Conservation (phyloP, 768 basidiomycete species). For the Rhodotorula babjevae region DNA sequence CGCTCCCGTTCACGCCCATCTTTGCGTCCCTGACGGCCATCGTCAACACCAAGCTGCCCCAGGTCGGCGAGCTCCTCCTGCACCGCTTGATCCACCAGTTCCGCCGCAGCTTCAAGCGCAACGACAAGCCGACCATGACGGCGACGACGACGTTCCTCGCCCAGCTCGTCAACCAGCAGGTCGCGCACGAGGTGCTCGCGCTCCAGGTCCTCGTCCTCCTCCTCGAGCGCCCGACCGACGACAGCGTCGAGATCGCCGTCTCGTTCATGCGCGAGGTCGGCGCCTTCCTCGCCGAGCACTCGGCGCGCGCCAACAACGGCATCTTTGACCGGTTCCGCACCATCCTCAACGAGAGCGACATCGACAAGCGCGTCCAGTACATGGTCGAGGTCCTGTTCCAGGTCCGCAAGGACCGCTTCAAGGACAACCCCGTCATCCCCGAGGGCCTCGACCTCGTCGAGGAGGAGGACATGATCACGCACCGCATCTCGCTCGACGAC, state of each 20-base stretch:
- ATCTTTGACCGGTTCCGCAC: slow-evolving; percentile 96
- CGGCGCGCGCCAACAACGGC: slow-evolving; percentile 88
- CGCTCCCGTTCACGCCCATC: slow-evolving; percentile 95
- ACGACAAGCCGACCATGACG: slow-evolving; percentile 95
- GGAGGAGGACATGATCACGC: slow-evolving; percentile 96
- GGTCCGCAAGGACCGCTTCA: slow-evolving; percentile 96
- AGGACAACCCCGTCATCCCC: slow-evolving; percentile 90
- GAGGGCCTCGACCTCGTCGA: slow-evolving; percentile 95
- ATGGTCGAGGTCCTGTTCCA: slow-evolving; percentile 99
- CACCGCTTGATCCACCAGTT: slow-evolving; percentile 91
- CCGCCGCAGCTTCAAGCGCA: slow-evolving; percentile 86
- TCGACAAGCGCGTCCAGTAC: slow-evolving; percentile 95
- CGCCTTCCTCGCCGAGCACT: slow-evolving; percentile 85
- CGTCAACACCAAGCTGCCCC: slow-evolving; percentile 93
- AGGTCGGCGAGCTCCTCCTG: slow-evolving; percentile 87
- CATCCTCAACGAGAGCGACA: slow-evolving; percentile 87
- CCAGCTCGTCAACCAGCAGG: slow-evolving; percentile 86
- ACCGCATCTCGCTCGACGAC: slow-evolving; percentile 85
- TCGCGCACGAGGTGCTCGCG: slow-evolving; percentile 89
- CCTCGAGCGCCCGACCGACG: slow-evolving; percentile 90
- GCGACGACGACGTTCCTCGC: slow-evolving; percentile 81
- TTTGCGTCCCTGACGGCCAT: slow-evolving; percentile 91
- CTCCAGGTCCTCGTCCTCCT: slow-evolving; percentile 93
- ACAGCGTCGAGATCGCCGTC: slow-evolving; percentile 96
- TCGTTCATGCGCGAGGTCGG: slow-evolving; percentile 97